phyloP scores from a whole-genome alignment of 768 basidiomycete genomes.

The Macrolepiota dolichaula region DNA sequence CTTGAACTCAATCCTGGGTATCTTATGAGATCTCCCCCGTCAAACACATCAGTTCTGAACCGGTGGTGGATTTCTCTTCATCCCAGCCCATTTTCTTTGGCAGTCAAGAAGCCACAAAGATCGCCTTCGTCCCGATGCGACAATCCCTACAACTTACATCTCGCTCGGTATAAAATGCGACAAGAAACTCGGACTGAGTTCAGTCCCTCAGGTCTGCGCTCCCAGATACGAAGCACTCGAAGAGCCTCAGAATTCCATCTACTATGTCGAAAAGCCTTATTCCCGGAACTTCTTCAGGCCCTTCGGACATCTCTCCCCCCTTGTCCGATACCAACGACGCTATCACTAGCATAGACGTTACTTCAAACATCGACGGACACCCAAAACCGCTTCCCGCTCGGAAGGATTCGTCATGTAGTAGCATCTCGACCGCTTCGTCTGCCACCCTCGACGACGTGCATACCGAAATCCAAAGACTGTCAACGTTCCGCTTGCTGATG shows the following conservation, averaged over 20 bases:
- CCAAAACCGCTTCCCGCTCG: neutral
- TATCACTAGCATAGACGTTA: neutral
- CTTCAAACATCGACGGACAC: neutral
- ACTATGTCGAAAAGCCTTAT: neutral
- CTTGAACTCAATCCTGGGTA: conserved; percentile 6
- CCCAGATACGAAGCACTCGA: neutral
- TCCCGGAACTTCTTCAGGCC: neutral
- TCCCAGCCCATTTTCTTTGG: conserved; percentile 24
- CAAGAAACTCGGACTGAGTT: neutral
- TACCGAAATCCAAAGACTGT: conserved; percentile 30
- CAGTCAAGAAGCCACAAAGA: conserved; percentile 25
- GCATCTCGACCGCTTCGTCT: conserved; percentile 27
- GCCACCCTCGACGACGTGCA: conserved; percentile 24
- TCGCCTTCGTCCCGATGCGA: conserved; percentile 22
- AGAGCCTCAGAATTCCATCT: neutral
- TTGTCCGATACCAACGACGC: neutral
- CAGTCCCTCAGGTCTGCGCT: neutral
- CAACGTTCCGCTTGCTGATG: conserved; percentile 53
- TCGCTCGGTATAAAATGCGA: conserved; percentile 27
- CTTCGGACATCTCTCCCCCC: neutral
- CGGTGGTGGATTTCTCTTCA: conserved; percentile 9
- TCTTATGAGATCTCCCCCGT: conserved; percentile 4
- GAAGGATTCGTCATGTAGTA: conserved; percentile 23
- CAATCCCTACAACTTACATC: conserved; percentile 21
- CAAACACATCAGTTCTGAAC: neutral